Evolutionary conservation across 805 yeast genomes (phyloP).

Genomic region (Wickerhamiella kazuoi): DNA sequence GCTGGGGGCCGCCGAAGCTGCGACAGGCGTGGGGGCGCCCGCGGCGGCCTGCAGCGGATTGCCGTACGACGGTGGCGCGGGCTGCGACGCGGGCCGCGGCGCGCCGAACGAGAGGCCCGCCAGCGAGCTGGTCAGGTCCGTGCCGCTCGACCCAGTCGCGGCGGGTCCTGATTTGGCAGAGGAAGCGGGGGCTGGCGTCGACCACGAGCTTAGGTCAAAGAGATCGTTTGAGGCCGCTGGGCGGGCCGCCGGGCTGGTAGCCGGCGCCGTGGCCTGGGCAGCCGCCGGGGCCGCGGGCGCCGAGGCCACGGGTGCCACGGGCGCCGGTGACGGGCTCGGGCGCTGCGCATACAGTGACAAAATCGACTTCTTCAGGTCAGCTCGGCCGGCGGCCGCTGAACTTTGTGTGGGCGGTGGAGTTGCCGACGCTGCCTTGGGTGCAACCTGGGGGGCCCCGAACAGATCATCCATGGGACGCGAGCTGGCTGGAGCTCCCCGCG

Average conservation of each 20-base stretch:
- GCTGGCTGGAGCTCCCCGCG: too few species aligned
- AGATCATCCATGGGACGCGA: not conserved
- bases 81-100: not conserved
- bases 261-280: not conserved
- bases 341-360: conserved; percentile 65
- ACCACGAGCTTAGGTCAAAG: not conserved
- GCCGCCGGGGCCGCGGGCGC: not conserved
- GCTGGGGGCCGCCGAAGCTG: not conserved
- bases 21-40: not conserved
- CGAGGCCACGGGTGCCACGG: not conserved
- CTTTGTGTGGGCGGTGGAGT: not conserved
- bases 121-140: not conserved
- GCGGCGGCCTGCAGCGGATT: not conserved
- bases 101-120: not conserved
- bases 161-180: conserved; percentile 1
- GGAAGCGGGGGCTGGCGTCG: not conserved
- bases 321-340: conserved; percentile 23
- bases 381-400: conserved; percentile 26
- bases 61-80: not conserved
- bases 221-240: not conserved
- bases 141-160: conserved; percentile 4
- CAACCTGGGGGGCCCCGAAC: not conserved
- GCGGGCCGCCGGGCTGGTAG: not conserved
- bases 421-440: not conserved
- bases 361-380: conserved; percentile 83